Base-by-base conservation (phyloP, 352 stramenopile species). In the Pythium sp. region DNA sequence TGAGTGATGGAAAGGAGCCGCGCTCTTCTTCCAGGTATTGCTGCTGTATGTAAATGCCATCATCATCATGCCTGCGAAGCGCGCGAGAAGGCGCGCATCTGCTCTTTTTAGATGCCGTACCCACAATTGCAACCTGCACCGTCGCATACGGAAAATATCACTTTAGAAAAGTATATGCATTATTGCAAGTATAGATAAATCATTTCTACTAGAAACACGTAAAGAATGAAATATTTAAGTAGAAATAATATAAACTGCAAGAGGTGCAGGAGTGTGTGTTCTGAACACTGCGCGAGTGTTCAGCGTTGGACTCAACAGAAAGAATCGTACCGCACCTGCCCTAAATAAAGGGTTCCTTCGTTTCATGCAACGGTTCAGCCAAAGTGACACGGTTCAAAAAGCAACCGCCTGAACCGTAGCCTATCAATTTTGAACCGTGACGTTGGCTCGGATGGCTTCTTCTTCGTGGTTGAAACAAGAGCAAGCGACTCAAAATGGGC, bases 401-500 rank as follows among this genome's bases (percentile, higher is more conserved):
- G 12, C 38, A 20, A 47, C 14, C 38, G 14, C 36, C 38, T 20
- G 38, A 47, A 47, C 38, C 38, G 38, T 32, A n/a, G 26, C 53
- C 14, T 8, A 9, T 58, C 53, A 38, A 5, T 22, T 28, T 41
- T 43, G 62, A 61, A 67, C 62, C 30, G 51, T 6, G 49, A 56
- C 49, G 43, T 24, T 43, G 36, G 11, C 36, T 43, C 11, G 36
- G 9, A 47, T 47, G 38, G 38, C 38, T 47, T 47, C 38, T 12
- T 5, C 38, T 47, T 47, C 38, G 38, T 5, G 49, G 24, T 51
- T 38, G 9, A 54, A 47, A 63, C 36, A 26, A 26, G 24, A 26
- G 38, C 20, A n/a, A 59, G 54, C 15, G 3, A 47, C 4, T 47
- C 62, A 73, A 41, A 71, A 96, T 97, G 90, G 88, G 87, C 64